Percentiles rank a stretch among this genome's conserved stretches.
Evolutionary conservation across 2,329 filamentous ascomycete species (phyloP).

Genomic region (Orbilia quercus): DNA sequence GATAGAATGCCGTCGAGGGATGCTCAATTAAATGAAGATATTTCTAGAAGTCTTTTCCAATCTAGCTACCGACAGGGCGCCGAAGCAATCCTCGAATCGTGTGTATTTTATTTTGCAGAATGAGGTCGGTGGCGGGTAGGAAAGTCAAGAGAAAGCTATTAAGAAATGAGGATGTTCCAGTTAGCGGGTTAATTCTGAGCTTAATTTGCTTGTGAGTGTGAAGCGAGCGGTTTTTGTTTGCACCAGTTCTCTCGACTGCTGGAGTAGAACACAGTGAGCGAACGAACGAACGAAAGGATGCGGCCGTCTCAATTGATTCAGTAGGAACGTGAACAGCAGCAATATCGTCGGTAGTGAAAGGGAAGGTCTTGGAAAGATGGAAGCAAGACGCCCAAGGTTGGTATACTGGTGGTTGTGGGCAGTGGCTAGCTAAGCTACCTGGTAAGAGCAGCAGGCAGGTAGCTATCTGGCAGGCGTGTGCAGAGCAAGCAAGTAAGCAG

Average conservation of each 20-base stretch:
- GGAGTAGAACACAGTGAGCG: too few relatives aligned
- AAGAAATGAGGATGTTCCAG: background rate
- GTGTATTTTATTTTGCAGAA: background rate
- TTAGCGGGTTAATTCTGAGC: slow-evolving; percentile 1
- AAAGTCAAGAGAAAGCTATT: background rate
- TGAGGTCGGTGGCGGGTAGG: too few relatives aligned
- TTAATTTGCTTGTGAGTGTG: background rate
- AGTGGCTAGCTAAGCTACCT: background rate
- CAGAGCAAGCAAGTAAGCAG: slow-evolving; percentile 1
- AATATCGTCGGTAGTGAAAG: background rate
- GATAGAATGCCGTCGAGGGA: background rate
- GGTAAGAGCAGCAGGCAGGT: background rate
- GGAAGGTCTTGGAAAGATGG: background rate
- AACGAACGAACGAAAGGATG: slow-evolving; percentile 8
- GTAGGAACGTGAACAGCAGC: slow-evolving; percentile 8
- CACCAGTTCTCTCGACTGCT: too few relatives aligned
- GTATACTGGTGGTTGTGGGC: slow-evolving; percentile 2
- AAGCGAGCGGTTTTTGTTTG: background rate
- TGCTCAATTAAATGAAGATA: slow-evolving; percentile 9
- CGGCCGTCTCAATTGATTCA: slow-evolving; percentile 27
- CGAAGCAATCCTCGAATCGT: slow-evolving; percentile 8
- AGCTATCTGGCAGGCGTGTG: slow-evolving; percentile 5
- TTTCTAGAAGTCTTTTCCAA: slow-evolving; percentile 2
- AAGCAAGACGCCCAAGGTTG: background rate
- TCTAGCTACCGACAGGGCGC: slow-evolving; percentile 36